phyloP scores from a whole-genome alignment of 352 stramenopile genomes.

The Globisporangium sylvaticum region DNA sequence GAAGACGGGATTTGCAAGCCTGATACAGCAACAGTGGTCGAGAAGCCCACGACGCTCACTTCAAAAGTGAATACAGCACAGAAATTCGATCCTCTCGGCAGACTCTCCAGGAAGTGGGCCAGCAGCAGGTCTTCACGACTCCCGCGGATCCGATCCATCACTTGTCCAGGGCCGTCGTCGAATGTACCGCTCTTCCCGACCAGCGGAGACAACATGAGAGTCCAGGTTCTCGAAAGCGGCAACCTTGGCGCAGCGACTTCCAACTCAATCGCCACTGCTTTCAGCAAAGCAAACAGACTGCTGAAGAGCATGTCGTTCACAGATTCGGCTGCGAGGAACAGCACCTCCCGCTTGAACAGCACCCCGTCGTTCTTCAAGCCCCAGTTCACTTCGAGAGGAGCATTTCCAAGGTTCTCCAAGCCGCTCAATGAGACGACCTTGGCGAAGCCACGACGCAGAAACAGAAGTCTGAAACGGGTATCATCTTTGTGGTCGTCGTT shows the following conservation, averaged over 20 bases:
- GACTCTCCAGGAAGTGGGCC: not conserved
- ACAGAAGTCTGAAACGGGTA: not conserved
- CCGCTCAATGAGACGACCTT: not conserved
- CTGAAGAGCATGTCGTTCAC: slow-evolving; percentile 1
- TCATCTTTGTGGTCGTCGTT: not conserved
- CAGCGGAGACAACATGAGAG: not conserved
- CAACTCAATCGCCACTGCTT: not conserved
- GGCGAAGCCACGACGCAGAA: not conserved
- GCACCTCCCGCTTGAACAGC: not conserved
- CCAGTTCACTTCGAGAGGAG: not conserved
- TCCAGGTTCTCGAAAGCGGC: not conserved
- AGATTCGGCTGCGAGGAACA: not conserved
- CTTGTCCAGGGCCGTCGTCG: not conserved
- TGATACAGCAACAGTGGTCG: not conserved
- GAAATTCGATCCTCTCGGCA: not conserved
- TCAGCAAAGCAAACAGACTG: not conserved
- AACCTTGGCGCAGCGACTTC: not conserved
- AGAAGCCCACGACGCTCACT: not conserved
- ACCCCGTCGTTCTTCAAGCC: not conserved
- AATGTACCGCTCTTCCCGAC: not conserved
- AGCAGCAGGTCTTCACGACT: not conserved
- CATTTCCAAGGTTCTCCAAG: not conserved
- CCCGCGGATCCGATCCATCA: not conserved
- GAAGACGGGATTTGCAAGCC: too few relatives aligned
- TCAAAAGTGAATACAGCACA: not conserved